Percentiles rank a stretch among this genome's conserved stretches.
Conservation (phyloP, 345 rosid species). For the Euphorbia tirucalli region DNA sequence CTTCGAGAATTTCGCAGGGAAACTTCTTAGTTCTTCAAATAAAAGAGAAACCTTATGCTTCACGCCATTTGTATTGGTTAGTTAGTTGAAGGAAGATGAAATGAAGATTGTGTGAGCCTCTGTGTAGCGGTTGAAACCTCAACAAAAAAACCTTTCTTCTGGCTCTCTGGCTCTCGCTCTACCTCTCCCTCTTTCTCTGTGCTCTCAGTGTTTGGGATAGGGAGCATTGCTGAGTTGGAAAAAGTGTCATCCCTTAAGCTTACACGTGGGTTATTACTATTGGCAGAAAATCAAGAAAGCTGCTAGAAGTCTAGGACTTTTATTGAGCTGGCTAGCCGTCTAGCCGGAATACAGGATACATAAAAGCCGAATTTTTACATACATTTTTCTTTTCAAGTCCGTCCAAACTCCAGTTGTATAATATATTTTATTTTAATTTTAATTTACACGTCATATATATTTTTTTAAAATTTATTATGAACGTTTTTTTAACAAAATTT, state of each 20-base stretch:
- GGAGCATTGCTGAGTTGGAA: slow-evolving; percentile 11
- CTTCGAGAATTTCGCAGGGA: neutral
- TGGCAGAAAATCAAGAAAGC: neutral
- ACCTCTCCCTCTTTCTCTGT: neutral
- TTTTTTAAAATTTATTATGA: too few species aligned
- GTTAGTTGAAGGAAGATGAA: neutral
- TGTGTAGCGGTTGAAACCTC: neutral
- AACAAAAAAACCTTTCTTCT: neutral
- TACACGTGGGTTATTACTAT: slow-evolving; percentile 19
- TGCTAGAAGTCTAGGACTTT: too few species aligned
- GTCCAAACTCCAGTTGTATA: too few species aligned
- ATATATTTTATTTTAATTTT: too few species aligned
- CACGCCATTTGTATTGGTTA: slow-evolving; percentile 14
- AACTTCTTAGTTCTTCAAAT: neutral
- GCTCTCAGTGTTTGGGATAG: slow-evolving; percentile 6
- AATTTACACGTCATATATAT: too few species aligned
- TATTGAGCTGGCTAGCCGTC: too few species aligned
- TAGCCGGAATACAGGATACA: too few species aligned
- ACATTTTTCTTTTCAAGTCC: too few species aligned
- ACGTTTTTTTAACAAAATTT: too few species aligned
- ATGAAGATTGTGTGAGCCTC: neutral
- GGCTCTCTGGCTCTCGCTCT: neutral
- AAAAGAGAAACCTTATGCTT: neutral
- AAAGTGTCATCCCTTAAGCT: slow-evolving; percentile 10
- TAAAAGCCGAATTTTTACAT: too few species aligned